Evolutionary conservation across 306 rosid genomes (phyloP).

Genomic region (Clitoria ternatea): DNA sequence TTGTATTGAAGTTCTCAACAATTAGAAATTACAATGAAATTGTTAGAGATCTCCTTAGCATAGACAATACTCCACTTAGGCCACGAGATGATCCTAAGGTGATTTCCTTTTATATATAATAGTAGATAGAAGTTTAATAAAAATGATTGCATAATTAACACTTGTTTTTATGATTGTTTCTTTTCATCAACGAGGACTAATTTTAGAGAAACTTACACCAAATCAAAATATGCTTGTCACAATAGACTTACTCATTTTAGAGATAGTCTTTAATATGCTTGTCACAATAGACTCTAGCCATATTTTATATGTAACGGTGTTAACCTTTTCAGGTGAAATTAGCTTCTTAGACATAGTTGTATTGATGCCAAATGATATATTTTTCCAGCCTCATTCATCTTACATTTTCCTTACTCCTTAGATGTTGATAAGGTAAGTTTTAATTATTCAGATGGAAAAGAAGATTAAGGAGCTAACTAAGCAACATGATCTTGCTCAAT

Average conservation of each 20-base stretch:
- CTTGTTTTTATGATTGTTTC: conserved; percentile 22
- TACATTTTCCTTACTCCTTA: too few relatives aligned
- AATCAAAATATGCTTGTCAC: too few relatives aligned
- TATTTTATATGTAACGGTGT: not conserved
- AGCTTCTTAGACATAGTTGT: not conserved
- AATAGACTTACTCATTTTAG: too few relatives aligned
- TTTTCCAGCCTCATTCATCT: too few relatives aligned
- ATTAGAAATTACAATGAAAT: conserved; percentile 91
- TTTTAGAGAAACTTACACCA: conserved; percentile 79
- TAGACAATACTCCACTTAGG: conserved; percentile 71
- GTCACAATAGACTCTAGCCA: not conserved
- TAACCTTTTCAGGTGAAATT: not conserved
- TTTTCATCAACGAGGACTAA: conserved; percentile 62
- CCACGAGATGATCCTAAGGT: conserved; percentile 96
- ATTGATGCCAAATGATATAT: too few relatives aligned
- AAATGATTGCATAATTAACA: not conserved
- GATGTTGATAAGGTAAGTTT: too few relatives aligned
- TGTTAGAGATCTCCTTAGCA: conserved; percentile 85
- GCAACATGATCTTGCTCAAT: conserved; percentile 86
- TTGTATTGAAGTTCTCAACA: conserved; percentile 77
- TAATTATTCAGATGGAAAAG: too few relatives aligned
- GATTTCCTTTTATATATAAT: conserved; percentile 15
- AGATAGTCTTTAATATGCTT: not conserved
- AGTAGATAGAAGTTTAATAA: not conserved
- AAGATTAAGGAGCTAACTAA: too few relatives aligned